These are phyloP conservation scores for Pestalotiopsis sp. DNA, from an alignment of 2,329 filamentous ascomycete species.

Conservation along the genomic window DNA sequence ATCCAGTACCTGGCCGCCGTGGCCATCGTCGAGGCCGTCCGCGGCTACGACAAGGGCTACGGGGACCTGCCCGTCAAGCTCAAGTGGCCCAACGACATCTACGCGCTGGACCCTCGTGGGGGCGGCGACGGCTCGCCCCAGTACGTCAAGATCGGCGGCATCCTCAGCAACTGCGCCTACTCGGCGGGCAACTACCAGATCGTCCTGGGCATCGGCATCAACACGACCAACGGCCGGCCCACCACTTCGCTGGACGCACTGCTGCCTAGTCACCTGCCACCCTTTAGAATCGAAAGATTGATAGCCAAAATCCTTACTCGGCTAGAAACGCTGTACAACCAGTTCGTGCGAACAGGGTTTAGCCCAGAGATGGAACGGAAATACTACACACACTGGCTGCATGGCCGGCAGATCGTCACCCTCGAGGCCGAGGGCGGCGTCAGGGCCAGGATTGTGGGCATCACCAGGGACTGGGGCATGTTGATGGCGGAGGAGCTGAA, in stretches of 20 bases:
- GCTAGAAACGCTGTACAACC: slow-evolving; percentile 76
- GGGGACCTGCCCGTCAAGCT: slow-evolving; percentile 76
- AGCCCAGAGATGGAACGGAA: slow-evolving; percentile 69
- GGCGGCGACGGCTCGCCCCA: slow-evolving; percentile 43
- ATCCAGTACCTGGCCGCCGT: slow-evolving; percentile 91
- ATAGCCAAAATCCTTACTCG: slow-evolving; percentile 78
- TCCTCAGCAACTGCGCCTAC: slow-evolving; percentile 88
- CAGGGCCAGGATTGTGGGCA: slow-evolving; percentile 78
- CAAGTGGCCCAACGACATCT: slow-evolving; percentile 98
- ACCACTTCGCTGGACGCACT: slow-evolving; percentile 86
- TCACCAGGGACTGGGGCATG: slow-evolving; percentile 90
- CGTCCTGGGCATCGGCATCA: slow-evolving; percentile 84
- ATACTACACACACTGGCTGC: slow-evolving; percentile 87
- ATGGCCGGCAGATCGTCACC: slow-evolving; percentile 71
- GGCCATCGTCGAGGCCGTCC: slow-evolving; percentile 82
- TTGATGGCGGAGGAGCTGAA: slow-evolving; percentile 82
- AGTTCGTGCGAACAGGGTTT: slow-evolving; percentile 78
- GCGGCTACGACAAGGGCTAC: slow-evolving; percentile 78
- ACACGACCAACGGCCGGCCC: slow-evolving; percentile 80
- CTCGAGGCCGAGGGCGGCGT: slow-evolving; percentile 80
- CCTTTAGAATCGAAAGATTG: slow-evolving; percentile 76
- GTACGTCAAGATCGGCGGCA: slow-evolving; percentile 91
- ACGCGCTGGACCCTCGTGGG: slow-evolving; percentile 66
- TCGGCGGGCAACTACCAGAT: slow-evolving; percentile 77
- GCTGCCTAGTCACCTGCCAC: slow-evolving; percentile 50